These are phyloP conservation scores for Bipolaris victoriae DNA, from an alignment of 2,329 filamentous ascomycete genomes.

Conservation along the genomic window DNA sequence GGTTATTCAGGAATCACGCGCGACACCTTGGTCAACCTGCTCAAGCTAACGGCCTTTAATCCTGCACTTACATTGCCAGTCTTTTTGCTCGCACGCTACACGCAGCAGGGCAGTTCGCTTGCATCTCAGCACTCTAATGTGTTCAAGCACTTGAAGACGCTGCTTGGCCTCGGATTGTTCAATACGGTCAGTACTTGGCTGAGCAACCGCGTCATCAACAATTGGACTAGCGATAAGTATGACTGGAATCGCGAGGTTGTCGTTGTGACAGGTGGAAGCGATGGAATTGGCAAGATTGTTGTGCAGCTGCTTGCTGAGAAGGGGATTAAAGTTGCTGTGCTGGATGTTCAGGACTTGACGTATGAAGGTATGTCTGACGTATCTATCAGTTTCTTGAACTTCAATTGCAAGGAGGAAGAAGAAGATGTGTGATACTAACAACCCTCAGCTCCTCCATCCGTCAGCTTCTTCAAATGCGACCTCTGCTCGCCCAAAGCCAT, in stretches of 20 bases:
- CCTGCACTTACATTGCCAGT: conserved; percentile 69
- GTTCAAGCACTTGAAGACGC: conserved; percentile 60
- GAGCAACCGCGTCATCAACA: conserved; percentile 58
- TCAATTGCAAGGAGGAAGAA: background rate
- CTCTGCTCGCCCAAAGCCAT: conserved; percentile 66
- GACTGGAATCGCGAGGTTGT: conserved; percentile 74
- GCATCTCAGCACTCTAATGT: conserved; percentile 57
- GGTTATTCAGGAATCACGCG: conserved; percentile 45
- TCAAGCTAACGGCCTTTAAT: conserved; percentile 68
- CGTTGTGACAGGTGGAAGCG: conserved; percentile 75
- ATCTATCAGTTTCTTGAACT: background rate
- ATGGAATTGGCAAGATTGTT: conserved; percentile 72
- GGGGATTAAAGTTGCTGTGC: conserved; percentile 70
- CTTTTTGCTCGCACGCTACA: conserved; percentile 67
- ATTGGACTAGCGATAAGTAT: conserved; percentile 61
- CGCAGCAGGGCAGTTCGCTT: conserved; percentile 64
- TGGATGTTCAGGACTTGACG: conserved; percentile 70
- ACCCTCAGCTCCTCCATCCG: conserved; percentile 54
- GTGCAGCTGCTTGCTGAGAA: conserved; percentile 69
- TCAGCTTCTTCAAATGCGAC: conserved; percentile 74
- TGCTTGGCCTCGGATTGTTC: conserved; percentile 61
- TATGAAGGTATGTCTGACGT: conserved; percentile 51
- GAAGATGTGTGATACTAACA: conserved; percentile 8
- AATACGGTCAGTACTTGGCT: conserved; percentile 59
- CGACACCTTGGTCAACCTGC: conserved; percentile 64